Base-by-base conservation (phyloP, 2,329 filamentous ascomycete genomes). In the Fusarium stilboides region DNA sequence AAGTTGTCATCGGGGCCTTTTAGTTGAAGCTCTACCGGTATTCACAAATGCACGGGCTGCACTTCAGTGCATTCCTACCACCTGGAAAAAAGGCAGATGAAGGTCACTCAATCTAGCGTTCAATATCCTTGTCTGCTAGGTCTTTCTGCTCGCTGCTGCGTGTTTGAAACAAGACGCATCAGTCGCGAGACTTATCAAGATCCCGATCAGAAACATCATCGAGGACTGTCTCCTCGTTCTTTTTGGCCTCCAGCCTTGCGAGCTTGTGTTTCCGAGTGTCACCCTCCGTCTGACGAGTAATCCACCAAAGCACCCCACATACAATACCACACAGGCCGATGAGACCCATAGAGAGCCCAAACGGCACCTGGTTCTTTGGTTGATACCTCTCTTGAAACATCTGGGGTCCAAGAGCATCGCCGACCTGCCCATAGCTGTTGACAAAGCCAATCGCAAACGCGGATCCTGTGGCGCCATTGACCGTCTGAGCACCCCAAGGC, bases 261-360 rank as follows among this genome's bases (percentile, higher is more conserved):
- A 78, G 68, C 75, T 85, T 85, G 46, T 84, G 67, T 56, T 72
- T 78, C 19, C 83, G 77, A 20, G 83, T 85, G 31, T 84, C 80
- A 5, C 76, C 71, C 66, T 85, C 83, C 2, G 81, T 82, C 37
- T 78, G 74, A 40, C 79, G 69, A 2, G 82, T 85, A 82, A 31
- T 76, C 78, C 79, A 82, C 84, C 83, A 85, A 0, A 82, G 84
- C 1, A 81, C 46, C 6, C 80, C 47, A 2, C 79, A 84, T 33
- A 80, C 75, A 7, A 81, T 57, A 6, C 80, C 77, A 57, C 83
- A 85, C n/a, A 77, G 72, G 3, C 77, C 82, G 2, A 31, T 31
- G 28, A 31, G 28, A 31, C 28, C 28, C 28, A 31, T 31, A 31
- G 83, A 81, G 2, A 79, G 75, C 0, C 77, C 79, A 62, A 85